phyloP scores from a whole-genome alignment of 805 yeast species.

The Kluyveromyces starmeri region DNA sequence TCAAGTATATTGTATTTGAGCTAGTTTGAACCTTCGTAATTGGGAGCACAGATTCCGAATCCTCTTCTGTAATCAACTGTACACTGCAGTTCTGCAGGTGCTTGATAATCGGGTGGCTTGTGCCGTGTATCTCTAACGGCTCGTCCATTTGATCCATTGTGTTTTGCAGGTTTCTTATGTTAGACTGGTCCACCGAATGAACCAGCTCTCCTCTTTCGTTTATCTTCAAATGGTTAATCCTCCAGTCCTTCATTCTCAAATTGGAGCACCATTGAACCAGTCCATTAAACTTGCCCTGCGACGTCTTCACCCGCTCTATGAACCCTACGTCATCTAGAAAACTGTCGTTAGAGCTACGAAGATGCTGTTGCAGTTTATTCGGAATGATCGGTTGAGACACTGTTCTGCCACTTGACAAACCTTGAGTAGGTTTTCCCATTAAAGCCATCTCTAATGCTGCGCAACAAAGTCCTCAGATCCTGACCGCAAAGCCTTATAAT shows the following conservation, averaged over 20 bases:
- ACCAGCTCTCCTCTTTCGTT: slow-evolving; percentile 13
- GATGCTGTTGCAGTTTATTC: neutral
- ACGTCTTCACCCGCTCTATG: slow-evolving; percentile 4
- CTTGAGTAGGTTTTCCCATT: neutral
- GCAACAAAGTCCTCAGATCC: no score
- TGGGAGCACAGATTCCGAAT: slow-evolving; percentile 8
- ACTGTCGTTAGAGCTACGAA: neutral
- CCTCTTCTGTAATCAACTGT: slow-evolving; percentile 11
- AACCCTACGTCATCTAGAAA: neutral
- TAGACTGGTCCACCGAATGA: slow-evolving; percentile 11
- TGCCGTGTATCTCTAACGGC: neutral
- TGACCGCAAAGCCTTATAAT: no score
- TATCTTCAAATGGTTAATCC: slow-evolving; percentile 14
- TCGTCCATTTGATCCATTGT: neutral
- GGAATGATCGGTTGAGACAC: slow-evolving; percentile 1
- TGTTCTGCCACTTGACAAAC: neutral
- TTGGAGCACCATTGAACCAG: slow-evolving; percentile 19
- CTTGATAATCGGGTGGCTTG: slow-evolving; percentile 13
- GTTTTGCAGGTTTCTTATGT: slow-evolving; percentile 5
- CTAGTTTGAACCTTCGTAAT: slow-evolving; percentile 13
- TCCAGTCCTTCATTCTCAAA: slow-evolving; percentile 18
- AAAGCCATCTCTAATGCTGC: no score
- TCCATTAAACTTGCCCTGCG: slow-evolving; percentile 19
- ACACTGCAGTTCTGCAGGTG: slow-evolving; percentile 21
- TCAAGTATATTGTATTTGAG: slow-evolving; percentile 11